These are phyloP conservation scores for Phytophthora megakarya DNA, from an alignment of 352 stramenopile genomes.

Conservation along the genomic window DNA sequence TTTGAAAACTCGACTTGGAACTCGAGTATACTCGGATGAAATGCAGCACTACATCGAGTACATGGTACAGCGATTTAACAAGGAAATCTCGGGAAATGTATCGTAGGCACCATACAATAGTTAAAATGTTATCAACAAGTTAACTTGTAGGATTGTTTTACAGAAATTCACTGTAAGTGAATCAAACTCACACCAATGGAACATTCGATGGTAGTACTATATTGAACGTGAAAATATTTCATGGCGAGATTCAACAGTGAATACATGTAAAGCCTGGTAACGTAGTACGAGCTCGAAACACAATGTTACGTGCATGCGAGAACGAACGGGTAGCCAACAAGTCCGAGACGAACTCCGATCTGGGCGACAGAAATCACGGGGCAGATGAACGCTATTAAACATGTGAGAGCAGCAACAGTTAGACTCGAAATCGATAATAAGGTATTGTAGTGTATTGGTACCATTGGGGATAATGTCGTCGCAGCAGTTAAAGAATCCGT, in stretches of 20 bases:
- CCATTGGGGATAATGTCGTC: conserved; percentile 40
- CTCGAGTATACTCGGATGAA: background rate
- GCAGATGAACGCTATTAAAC: conserved; percentile 39
- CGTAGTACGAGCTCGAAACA: conserved; percentile 41
- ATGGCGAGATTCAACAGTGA: background rate
- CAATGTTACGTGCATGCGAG: conserved; percentile 19
- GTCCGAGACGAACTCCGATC: conserved; percentile 36
- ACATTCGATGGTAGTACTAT: background rate
- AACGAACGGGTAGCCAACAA: conserved; percentile 31
- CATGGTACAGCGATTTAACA: no score
- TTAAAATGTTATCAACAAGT: no score
- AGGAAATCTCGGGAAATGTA: no score
- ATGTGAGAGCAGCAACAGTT: conserved; percentile 7
- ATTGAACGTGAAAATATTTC: background rate
- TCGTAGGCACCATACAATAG: no score
- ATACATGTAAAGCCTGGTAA: conserved; percentile 47
- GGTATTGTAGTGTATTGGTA: conserved; percentile 1
- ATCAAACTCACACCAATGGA: no score
- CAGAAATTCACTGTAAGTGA: no score
- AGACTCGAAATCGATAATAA: background rate
- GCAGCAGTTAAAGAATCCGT: conserved; percentile 36
- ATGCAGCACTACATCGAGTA: background rate
- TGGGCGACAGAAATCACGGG: conserved; percentile 41
- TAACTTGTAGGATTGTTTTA: no score
- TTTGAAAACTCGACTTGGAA: no score